phyloP scores from a whole-genome alignment of 176 grass and related monocot genomes.

The Oryza longistaminata region DNA sequence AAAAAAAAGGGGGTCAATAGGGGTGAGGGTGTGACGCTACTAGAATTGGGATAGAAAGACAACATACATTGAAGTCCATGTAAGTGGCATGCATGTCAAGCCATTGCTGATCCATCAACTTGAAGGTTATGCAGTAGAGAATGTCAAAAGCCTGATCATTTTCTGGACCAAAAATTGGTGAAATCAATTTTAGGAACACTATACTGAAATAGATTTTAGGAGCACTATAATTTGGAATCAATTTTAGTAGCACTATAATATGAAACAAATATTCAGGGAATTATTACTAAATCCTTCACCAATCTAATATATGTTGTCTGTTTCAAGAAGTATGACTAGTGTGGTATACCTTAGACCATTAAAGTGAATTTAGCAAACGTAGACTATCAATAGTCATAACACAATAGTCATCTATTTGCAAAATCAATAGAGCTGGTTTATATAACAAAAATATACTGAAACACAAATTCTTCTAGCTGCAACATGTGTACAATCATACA shows the following conservation, averaged over 20 bases:
- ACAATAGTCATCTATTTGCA: not conserved
- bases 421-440: not conserved
- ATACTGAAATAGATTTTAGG: constrained; percentile 21
- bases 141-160: constrained; percentile 93
- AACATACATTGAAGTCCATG: constrained; percentile 97
- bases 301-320: not conserved
- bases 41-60: not conserved
- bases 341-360: constrained; percentile 6
- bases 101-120: constrained; percentile 99
- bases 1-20: not conserved
- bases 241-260: constrained; percentile 7
- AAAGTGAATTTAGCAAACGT: constrained; percentile 22
- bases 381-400: not conserved
- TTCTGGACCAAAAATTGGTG: constrained; percentile 49
- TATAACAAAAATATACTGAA: constrained; percentile 1
- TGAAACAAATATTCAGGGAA: constrained; percentile 3
- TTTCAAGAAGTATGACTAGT: constrained; percentile 14
- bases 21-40: not conserved
- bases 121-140: constrained; percentile 93
- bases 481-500: constrained; percentile 28
- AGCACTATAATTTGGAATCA: constrained; percentile 15
- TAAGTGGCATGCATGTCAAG: constrained; percentile 96
- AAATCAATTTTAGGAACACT: constrained; percentile 24
- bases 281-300: not conserved
- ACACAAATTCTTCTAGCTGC: not conserved